Base-by-base conservation (phyloP, 225 moss, liverwort and hornwort genomes). In the Bryoerythrophyllum caledonicum region DNA sequence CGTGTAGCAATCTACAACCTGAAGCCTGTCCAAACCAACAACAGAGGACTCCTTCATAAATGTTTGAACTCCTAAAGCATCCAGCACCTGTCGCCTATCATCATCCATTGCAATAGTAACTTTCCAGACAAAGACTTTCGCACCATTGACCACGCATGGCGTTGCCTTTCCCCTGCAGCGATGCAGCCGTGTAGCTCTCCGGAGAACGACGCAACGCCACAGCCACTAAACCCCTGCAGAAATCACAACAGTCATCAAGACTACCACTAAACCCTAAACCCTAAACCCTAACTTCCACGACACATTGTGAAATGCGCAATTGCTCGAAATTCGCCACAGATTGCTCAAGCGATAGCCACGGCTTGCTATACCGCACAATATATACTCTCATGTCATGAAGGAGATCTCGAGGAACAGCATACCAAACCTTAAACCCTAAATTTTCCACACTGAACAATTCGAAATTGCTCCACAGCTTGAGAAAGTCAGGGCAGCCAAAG, bases 1-100 rank as follows among this genome's bases (percentile, higher is more conserved):
- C 21, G 92, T 87, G 68, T 90, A 93, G 71, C 93, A 93, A 73
- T 99, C 99, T 72, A 99, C 78, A 20, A 97, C 67, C 79, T 91
- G 89, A 78, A 92, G 83, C 92, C 93, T 91, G 82, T 74, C 67
- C 72, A 72, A 49, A 72, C 78, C 84, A 53, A 35, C 38, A 52
- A 70, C 80, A 68, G 73, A 61, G 74, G 28, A 70, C 20, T 74
- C n/a, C 53, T 10, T 27, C 16, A 9, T 26, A 17, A 53, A 73
- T 65, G 25, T 53, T 71, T 63, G 32, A 30, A 75, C n/a, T 71
- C 37, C 10, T 26, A 61, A 67, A 83, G 41, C 35, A 35, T 66
- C 66, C 65, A 55, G 41, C 20, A 56, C 4, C 73, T 63, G 21
- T 73, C 68, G 19, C 27, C 38, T 19, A 46, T 46, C 16, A 46